These are phyloP conservation scores for Geranomyces variabilis DNA, from an alignment of 192 early-diverging fungal species.

Conservation along the genomic window DNA sequence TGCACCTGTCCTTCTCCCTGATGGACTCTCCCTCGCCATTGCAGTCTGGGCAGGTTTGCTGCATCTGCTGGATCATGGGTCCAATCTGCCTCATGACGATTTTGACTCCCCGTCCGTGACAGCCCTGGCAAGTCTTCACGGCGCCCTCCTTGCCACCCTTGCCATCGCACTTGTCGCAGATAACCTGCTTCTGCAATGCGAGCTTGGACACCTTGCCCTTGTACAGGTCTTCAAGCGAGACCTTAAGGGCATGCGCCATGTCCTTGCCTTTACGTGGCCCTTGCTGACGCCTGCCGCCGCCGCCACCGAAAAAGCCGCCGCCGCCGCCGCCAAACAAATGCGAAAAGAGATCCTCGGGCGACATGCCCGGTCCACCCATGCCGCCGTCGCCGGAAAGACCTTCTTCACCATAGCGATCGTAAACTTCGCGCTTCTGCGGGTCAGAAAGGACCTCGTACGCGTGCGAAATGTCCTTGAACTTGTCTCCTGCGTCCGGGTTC, in stretches of 20 bases:
- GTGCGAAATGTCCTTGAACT: slow-evolving; percentile 98
- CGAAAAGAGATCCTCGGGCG: slow-evolving; percentile 93
- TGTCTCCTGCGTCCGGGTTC: slow-evolving; percentile 87
- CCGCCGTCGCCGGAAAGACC: slow-evolving; percentile 81
- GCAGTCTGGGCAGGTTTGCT: slow-evolving; percentile 93
- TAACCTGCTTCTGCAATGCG: slow-evolving; percentile 91
- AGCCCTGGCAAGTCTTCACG: slow-evolving; percentile 78
- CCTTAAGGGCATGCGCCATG: slow-evolving; percentile 86
- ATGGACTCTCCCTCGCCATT: slow-evolving; percentile 91
- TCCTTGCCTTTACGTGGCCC: slow-evolving; percentile 97
- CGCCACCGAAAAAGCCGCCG: slow-evolving; percentile 49
- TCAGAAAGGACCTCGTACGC: slow-evolving; percentile 97
- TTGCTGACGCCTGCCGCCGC: slow-evolving; percentile 60
- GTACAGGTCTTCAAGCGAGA: slow-evolving; percentile 85
- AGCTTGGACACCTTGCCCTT: slow-evolving; percentile 92
- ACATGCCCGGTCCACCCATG: slow-evolving; percentile 64
- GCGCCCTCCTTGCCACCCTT: slow-evolving; percentile 92
- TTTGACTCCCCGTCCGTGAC: slow-evolving; percentile 90
- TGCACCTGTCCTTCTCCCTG: slow-evolving; percentile 88
- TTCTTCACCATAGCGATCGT: slow-evolving; percentile 95
- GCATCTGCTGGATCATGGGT: slow-evolving; percentile 99
- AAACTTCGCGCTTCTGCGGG: slow-evolving; percentile 83
- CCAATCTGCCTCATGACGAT: slow-evolving; percentile 93
- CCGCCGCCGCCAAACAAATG: slow-evolving; percentile 93
- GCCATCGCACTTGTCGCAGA: slow-evolving; percentile 91